phyloP scores from a whole-genome alignment of 257 asterid species.

The Solanum sparsipilum region DNA sequence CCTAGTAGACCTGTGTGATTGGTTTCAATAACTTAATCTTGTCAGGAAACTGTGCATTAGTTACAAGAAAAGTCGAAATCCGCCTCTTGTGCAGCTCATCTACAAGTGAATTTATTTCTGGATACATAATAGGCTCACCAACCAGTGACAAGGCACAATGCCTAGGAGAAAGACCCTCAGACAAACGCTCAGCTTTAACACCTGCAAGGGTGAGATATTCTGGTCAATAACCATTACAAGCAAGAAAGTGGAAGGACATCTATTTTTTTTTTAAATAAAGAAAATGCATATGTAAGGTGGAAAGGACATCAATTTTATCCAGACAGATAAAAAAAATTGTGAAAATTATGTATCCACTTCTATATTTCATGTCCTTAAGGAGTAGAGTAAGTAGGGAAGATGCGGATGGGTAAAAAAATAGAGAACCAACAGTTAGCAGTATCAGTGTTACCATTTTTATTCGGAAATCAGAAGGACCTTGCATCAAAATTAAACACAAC shows the following conservation, averaged over 20 bases:
- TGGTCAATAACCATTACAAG: background rate
- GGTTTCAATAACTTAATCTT: slow-evolving; percentile 63
- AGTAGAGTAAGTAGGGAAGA: background rate
- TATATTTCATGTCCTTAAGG: background rate
- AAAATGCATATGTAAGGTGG: background rate
- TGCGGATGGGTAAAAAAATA: background rate
- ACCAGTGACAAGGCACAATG: slow-evolving; percentile 98
- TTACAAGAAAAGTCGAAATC: slow-evolving; percentile 91
- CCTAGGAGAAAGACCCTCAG: slow-evolving; percentile 92
- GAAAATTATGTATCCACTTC: background rate
- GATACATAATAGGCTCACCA: slow-evolving; percentile 99
- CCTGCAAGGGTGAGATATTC: slow-evolving; percentile 38
- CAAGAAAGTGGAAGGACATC: background rate
- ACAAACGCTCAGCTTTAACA: slow-evolving; percentile 70
- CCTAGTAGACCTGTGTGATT: slow-evolving; percentile 64
- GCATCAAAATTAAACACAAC: background rate
- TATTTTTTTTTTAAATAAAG: background rate
- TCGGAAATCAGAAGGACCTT: background rate
- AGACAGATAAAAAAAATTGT: background rate
- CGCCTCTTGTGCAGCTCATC: slow-evolving; percentile 82
- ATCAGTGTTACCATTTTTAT: background rate
- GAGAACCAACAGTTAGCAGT: background rate
- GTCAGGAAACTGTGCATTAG: slow-evolving; percentile 98
- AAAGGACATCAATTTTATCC: background rate
- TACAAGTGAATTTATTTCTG: slow-evolving; percentile 79